phyloP scores from a whole-genome alignment of 1,139 yeast species.

The Yamadazyma blattariae region DNA sequence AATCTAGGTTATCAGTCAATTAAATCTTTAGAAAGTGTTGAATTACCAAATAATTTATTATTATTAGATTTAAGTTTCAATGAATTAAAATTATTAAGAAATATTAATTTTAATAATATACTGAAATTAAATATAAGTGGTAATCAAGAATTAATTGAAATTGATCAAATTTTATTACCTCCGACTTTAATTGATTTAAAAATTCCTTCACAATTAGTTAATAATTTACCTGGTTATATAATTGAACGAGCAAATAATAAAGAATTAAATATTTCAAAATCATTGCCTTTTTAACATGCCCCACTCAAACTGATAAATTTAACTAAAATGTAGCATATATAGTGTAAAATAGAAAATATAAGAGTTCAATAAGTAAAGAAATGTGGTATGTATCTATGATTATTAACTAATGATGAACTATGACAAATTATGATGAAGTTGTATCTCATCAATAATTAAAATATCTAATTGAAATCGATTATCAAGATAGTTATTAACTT shows the following conservation, averaged over 20 bases:
- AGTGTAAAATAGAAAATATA: too few relatives aligned
- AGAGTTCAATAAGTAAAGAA: too few relatives aligned
- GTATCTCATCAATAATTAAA: too few relatives aligned
- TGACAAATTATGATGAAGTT: too few relatives aligned
- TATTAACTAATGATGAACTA: too few relatives aligned
- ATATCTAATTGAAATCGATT: too few relatives aligned
- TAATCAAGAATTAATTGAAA: conserved; percentile 37
- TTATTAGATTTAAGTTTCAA: conserved; percentile 38
- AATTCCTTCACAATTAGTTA: conserved; percentile 34
- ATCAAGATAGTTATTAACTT: too few relatives aligned
- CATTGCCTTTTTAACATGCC: conserved; percentile 22
- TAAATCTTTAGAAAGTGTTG: conserved; percentile 36
- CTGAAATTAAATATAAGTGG: conserved; percentile 41
- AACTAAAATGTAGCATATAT: too few relatives aligned
- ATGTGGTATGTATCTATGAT: too few relatives aligned
- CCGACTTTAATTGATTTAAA: conserved; percentile 35
- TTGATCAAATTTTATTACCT: conserved; percentile 40
- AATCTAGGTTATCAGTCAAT: conserved; percentile 42
- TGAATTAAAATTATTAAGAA: conserved; percentile 37
- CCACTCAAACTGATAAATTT: too few relatives aligned
- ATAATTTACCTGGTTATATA: conserved; percentile 37
- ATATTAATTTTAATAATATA: conserved; percentile 36
- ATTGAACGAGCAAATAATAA: conserved; percentile 42
- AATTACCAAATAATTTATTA: conserved; percentile 34
- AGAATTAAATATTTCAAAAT: conserved; percentile 28